A percentile compares a stretch with the other conserved stretches of the same genome.
phyloP scores from a whole-genome alignment of 2,329 filamentous ascomycete genomes.

The Dactylellina leptospora region DNA sequence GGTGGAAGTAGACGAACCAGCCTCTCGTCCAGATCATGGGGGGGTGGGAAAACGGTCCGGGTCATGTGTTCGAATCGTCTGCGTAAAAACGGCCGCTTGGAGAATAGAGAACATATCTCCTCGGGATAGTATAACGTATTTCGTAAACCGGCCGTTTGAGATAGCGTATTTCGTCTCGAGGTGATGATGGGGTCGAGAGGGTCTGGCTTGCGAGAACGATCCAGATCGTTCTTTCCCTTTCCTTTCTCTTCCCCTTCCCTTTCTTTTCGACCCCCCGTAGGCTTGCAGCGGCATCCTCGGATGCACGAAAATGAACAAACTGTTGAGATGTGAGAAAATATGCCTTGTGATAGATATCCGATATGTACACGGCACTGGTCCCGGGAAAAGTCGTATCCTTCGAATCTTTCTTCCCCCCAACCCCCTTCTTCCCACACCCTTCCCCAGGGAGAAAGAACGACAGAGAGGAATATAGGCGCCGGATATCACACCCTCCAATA shows the following conservation, averaged over 20 bases:
- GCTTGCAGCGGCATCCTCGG: constrained; percentile 11
- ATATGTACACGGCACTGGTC: constrained; percentile 30
- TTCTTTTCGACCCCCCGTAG: not conserved
- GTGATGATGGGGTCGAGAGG: too few relatives aligned
- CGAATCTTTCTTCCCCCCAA: too few relatives aligned
- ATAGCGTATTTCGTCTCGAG: too few relatives aligned
- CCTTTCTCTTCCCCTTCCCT: constrained; percentile 3
- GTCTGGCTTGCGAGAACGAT: too few relatives aligned
- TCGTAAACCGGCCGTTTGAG: too few relatives aligned
- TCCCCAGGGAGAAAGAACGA: constrained; percentile 14
- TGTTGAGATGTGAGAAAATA: constrained; percentile 29
- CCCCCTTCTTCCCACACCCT: too few relatives aligned
- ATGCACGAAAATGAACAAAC: constrained; percentile 9
- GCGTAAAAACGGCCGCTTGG: too few relatives aligned
- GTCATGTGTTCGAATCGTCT: too few relatives aligned
- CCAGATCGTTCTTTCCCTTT: constrained; percentile 18
- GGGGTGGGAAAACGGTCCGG: too few relatives aligned
- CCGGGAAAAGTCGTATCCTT: not conserved
- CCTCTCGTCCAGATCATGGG: too few relatives aligned
- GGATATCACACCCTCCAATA: constrained; percentile 33
- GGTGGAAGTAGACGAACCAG: not conserved
- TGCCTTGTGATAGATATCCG: constrained; percentile 10
- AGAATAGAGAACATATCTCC: too few relatives aligned
- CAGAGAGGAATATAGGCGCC: constrained; percentile 31
- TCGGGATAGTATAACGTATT: too few relatives aligned